Evolutionary conservation across 352 stramenopile genomes (phyloP).

Genomic region (Globisporangium emineosum): DNA sequence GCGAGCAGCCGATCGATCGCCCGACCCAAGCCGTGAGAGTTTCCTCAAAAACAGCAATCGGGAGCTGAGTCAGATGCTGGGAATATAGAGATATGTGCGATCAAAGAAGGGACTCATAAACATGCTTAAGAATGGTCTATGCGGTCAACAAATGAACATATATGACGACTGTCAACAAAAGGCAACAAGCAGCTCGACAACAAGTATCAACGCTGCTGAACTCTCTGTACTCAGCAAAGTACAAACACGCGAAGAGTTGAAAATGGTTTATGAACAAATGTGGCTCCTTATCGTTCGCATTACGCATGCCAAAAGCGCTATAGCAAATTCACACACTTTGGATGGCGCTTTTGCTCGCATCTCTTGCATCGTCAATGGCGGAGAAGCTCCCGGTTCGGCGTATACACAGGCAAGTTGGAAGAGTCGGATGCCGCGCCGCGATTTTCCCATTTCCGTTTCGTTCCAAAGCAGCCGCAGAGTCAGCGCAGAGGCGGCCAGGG

Average conservation of each 20-base stretch:
- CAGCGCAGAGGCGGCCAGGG: not conserved
- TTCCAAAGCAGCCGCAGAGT: not conserved
- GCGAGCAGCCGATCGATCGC: not conserved
- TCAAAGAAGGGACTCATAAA: no score
- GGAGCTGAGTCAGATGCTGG: not conserved
- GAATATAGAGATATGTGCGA: not conserved
- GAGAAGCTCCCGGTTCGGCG: not conserved
- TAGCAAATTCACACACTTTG: not conserved
- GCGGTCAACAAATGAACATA: no score
- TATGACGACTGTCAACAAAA: no score
- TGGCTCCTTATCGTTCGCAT: conserved; percentile 5
- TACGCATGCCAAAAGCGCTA: conserved; percentile 5
- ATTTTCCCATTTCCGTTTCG: conserved; percentile 1
- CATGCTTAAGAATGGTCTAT: no score
- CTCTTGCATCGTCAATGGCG: not conserved
- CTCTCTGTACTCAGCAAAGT: no score
- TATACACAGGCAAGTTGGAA: not conserved
- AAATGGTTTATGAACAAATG: conserved; percentile 5
- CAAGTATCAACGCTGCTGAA: no score
- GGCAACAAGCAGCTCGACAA: no score
- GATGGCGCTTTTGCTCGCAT: not conserved
- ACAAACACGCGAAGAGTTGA: not conserved
- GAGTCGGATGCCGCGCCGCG: conserved; percentile 2
- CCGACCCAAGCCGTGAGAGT: not conserved
- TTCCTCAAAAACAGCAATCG: not conserved